Evolutionary conservation across 257 asterid species (phyloP).

Genomic region (Petrea volubilis): DNA sequence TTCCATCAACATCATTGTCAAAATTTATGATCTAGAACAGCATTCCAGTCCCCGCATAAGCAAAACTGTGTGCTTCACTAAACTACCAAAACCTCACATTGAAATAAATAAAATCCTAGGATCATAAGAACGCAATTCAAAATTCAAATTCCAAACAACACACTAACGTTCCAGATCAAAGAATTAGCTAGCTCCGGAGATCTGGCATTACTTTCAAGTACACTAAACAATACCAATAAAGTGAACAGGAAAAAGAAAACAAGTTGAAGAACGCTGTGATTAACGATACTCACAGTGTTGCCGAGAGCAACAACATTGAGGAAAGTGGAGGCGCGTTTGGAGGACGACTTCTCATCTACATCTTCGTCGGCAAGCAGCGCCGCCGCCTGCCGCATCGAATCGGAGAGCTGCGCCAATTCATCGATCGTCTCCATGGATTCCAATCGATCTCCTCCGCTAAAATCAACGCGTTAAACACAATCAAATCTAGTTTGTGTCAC

Average conservation of each 20-base stretch:
- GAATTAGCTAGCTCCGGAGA: conserved; percentile 9
- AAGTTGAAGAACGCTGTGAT: conserved; percentile 22
- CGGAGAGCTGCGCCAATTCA: conserved; percentile 86
- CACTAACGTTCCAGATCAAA: conserved; percentile 10
- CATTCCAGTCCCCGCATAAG: background rate
- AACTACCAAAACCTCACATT: conserved; percentile 2
- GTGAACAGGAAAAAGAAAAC: background rate
- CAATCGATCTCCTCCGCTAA: conserved; percentile 21
- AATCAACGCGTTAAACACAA: conserved; percentile 21
- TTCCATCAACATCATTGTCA: conserved; percentile 8
- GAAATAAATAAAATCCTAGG: background rate
- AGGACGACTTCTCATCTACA: conserved; percentile 69
- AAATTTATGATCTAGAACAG: conserved; percentile 13
- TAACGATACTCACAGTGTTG: conserved; percentile 60
- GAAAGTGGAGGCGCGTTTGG: conserved; percentile 81
- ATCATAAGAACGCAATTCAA: conserved; percentile 9
- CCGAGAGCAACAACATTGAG: conserved; percentile 97
- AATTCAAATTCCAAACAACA: background rate
- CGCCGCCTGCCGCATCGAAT: conserved; percentile 94
- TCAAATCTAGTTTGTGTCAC: background rate
- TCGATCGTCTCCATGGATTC: conserved; percentile 66
- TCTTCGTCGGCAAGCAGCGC: conserved; percentile 93
- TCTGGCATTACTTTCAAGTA: background rate
- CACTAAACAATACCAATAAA: background rate
- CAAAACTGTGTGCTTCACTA: background rate